phyloP scores from a whole-genome alignment of 768 basidiomycete genomes.

The Hericium erinaceus region DNA sequence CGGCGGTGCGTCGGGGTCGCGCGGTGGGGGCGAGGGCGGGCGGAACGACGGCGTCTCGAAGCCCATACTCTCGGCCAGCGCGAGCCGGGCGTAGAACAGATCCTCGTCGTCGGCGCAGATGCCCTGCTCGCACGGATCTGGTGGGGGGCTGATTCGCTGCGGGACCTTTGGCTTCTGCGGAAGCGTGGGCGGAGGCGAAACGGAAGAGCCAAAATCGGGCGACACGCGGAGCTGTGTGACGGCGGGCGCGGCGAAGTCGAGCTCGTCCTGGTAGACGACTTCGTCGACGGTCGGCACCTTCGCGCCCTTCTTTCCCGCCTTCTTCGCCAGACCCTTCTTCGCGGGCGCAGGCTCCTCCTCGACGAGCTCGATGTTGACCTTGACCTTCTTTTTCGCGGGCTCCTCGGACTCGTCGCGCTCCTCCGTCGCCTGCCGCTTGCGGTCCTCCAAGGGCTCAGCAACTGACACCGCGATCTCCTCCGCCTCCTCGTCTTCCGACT shows the following conservation, averaged over 20 bases:
- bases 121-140: slow-evolving; percentile 43
- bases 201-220: slow-evolving; percentile 33
- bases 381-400: slow-evolving; percentile 36
- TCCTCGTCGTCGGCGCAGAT: slow-evolving; percentile 86
- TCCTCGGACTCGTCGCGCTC: slow-evolving; percentile 18
- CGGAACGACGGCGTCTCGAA: slow-evolving; percentile 18
- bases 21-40: slow-evolving; percentile 16
- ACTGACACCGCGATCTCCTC: slow-evolving; percentile 27
- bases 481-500: slow-evolving; percentile 39
- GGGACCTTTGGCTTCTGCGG: slow-evolving; percentile 24
- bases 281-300: slow-evolving; percentile 30
- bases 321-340: slow-evolving; percentile 19
- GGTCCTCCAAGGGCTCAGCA: slow-evolving; percentile 7
- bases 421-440: slow-evolving; percentile 15
- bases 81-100: slow-evolving; percentile 65
- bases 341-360: slow-evolving; percentile 7
- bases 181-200: slow-evolving; percentile 45
- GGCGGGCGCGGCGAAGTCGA: slow-evolving; percentile 39
- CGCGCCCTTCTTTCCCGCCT: slow-evolving; percentile 31
- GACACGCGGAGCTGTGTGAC: slow-evolving; percentile 42
- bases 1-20: slow-evolving; percentile 32
- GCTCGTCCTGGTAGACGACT: slow-evolving; percentile 40
- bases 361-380: slow-evolving; percentile 11
- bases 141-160: slow-evolving; percentile 36
- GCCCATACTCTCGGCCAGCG: slow-evolving; percentile 31